Evolutionary conservation across 2,329 filamentous ascomycete genomes (phyloP), one percentile per base, ranked within the genome.

Genomic region (Paradendryphiella salina): DNA sequence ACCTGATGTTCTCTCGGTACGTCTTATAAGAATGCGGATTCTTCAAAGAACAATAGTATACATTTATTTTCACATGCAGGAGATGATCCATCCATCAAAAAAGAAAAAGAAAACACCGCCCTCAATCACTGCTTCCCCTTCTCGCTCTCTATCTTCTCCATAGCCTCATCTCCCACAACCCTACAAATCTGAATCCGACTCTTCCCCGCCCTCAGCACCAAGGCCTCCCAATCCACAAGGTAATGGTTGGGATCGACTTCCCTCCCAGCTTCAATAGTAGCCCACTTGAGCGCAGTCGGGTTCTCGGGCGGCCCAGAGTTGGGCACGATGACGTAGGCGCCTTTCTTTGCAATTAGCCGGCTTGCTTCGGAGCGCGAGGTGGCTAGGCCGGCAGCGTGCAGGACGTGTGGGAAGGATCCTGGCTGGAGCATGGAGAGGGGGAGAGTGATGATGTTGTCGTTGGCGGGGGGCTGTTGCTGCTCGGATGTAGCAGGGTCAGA

Each of bases 241-340:
- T 77, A 88, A 47, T 83, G 81, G 50, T 77, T 65, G 0, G 84
- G 85, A 45, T 86, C 81, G 18, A 77, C 72, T 0, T 78, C 75
- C 59, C 76, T 80, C 79, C 83, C 85, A 17, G 79, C 72, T 65
- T 84, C 83, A n/a, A 89, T 80, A 1, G 81, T 79, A 7, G 79
- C 82, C 76, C 85, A 91, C 20, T 79, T 76, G 20, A 90, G 79
- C 13, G 76, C 80, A 0, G 60, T 59, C 2, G 66, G 65, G 1
- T 60, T 57, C 7, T 66, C 67, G 4, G 43, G 76, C 71, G 28
- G 69, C 63, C 72, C 84, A 73, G 46, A 79, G 71, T 55, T 73
- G 40, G 73, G 73, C 14, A 76, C 50, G 1, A 49, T 58, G 3
- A 89, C 79, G 62, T 88, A 88, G 2, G 82, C 81, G 15, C 82